A percentile compares a stretch with the other conserved stretches of the same genome.
Evolutionary conservation across 2,329 filamentous ascomycete species (phyloP).

Genomic region (Ambrosiella xylebori): DNA sequence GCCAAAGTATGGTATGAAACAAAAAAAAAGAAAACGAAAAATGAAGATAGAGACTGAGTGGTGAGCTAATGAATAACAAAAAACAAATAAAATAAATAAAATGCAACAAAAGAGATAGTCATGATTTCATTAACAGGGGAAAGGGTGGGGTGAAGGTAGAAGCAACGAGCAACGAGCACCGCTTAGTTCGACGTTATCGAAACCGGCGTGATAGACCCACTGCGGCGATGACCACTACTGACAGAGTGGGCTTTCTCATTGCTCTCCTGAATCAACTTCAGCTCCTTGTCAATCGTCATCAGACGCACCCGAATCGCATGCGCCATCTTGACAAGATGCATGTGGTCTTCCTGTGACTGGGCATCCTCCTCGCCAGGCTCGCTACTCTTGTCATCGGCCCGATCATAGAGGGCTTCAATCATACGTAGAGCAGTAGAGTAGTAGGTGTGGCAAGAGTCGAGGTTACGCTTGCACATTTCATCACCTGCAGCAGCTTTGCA

Average conservation of each 20-base stretch:
- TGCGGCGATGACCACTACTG: conserved; percentile 7
- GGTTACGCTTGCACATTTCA: conserved; percentile 81
- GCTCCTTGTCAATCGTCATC: conserved; percentile 1
- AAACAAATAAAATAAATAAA: neutral
- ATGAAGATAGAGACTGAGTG: conserved; percentile 9
- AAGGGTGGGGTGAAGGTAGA: neutral
- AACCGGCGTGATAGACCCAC: conserved; percentile 11
- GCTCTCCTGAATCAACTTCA: conserved; percentile 5
- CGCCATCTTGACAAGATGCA: conserved; percentile 40
- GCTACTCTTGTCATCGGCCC: conserved; percentile 40
- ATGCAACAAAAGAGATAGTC: neutral
- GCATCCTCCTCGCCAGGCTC: conserved; percentile 16
- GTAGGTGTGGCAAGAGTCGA: conserved; percentile 74
- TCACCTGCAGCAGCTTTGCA: conserved; percentile 86
- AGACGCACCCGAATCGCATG: conserved; percentile 10
- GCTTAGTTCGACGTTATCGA: conserved; percentile 9
- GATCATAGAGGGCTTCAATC: conserved; percentile 85
- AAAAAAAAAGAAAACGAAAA: conserved; percentile 1
- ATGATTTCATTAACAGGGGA: neutral
- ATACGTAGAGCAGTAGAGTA: conserved; percentile 88
- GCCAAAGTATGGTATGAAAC: neutral
- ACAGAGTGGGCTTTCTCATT: neutral
- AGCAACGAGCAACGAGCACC: neutral
- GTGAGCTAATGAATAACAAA: neutral
- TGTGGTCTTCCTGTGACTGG: conserved; percentile 43